Evolutionary conservation across 805 yeast genomes (phyloP).

Genomic region (Saccharomycopsis amapae): DNA sequence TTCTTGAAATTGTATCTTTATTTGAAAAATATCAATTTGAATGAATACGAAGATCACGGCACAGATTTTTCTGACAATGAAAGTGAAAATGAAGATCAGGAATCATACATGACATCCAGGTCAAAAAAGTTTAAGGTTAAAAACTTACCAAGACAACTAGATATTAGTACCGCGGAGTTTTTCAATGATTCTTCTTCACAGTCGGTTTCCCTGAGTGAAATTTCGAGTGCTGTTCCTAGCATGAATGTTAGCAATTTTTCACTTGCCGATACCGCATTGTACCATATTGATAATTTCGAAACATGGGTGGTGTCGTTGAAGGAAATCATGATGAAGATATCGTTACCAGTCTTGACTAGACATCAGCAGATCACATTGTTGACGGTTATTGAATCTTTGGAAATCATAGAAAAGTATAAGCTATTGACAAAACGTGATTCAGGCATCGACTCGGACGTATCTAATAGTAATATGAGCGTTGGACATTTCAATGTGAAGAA

Average conservation of each 20-base stretch:
- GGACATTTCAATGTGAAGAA: neutral
- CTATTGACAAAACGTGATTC: neutral
- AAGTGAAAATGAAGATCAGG: neutral
- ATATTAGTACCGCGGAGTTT: conserved; percentile 16
- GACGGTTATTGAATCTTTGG: conserved; percentile 58
- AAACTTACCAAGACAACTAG: conserved; percentile 15
- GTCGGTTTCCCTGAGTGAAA: too few species aligned
- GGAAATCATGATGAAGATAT: conserved; percentile 52
- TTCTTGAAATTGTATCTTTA: conserved; percentile 45
- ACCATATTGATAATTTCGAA: conserved; percentile 23
- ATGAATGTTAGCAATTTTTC: too few species aligned
- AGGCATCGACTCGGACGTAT: neutral
- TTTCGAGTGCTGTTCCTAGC: too few species aligned
- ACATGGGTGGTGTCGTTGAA: conserved; percentile 29
- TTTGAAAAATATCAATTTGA: conserved; percentile 46
- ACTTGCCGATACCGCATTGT: conserved; percentile 23
- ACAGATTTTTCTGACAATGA: conserved; percentile 27
- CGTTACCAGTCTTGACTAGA: conserved; percentile 76
- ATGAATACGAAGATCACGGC: conserved; percentile 27
- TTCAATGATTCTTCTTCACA: conserved; percentile 10
- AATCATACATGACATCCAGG: neutral
- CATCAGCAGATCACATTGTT: conserved; percentile 85
- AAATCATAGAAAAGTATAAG: conserved; percentile 41
- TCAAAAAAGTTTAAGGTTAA: conserved; percentile 8
- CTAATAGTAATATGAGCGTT: neutral